Base-by-base conservation (phyloP, 495 filamentous ascomycete genomes). In the Talaromyces ruber region DNA sequence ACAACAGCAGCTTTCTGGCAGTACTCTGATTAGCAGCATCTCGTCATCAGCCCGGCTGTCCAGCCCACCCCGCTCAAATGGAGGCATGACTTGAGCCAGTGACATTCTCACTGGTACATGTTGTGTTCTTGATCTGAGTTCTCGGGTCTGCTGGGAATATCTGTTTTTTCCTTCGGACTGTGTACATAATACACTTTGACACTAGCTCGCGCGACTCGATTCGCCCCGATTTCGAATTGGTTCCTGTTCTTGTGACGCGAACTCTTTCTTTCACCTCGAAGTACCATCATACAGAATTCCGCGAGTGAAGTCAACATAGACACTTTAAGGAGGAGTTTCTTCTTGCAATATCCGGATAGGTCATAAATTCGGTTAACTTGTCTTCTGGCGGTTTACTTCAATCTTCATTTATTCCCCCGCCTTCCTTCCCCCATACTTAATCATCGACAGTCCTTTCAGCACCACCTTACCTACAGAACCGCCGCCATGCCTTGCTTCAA, bases 401-500 rank as follows among this genome's bases (percentile, higher is more conserved):
- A 47, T 9, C 43, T 47, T 21, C n/a, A 21, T 47, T 47, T 43
- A 4, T 47, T 47, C 51, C 51, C 51, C 26, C 9, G 22, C 21
- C 9, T 28, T n/a, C 11, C 6, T 26, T 21, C 25, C 22, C 51
- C 14, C 18, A 26, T 25, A 54, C 51, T 26, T 54, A 26, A 26
- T 5, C 8, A 28, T 54, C 51, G 14, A 26, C 22, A 28, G 21
- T 25, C 54, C 24, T 57, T 9, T 30, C 26, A 32, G 29, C 12
- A 24, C 16, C 12, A 24, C 16, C 6, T 34, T 4, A 30, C 24
- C 21, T 21, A 14, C 26, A 34, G 21, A 21, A 52, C 14, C 59
- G 29, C 39, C 72, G 71, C 55, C 69, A 96, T 96, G 93, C 93
- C 93, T 78, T 97, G 93, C 85, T 97, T 96, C 81, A 94, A 95